Base-by-base conservation (phyloP, 345 rosid species). In the Rhodamnia argentea region DNA sequence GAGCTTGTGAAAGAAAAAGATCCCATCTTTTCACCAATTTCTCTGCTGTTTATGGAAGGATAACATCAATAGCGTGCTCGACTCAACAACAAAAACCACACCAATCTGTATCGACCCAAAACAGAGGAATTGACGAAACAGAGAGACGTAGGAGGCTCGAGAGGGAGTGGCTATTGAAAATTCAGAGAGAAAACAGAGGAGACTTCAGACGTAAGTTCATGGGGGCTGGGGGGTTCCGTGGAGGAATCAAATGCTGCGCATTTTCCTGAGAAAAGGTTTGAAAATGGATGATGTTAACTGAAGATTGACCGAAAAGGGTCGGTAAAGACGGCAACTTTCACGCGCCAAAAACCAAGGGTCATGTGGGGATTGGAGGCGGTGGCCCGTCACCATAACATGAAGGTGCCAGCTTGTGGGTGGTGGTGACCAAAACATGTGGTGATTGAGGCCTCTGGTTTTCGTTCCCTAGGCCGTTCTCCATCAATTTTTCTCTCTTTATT, bases 1-100 rank as follows among this genome's bases (percentile, higher is more conserved):
- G 86, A 78, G 76, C 56, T 84, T 62, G 88, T n/a, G 50, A 84
- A 78, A 51, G 86, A 84, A 55, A 70, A 83, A 10, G 86, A 87
- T 54, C 82, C 88, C 86, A 87, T 87, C 15, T 24, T 24, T 70
- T 70, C 44, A 32, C 78, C 44, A 70, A 70, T 64, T 64, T 32
- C 44, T 64, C 78, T 64, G 44, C 78, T 32, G 78, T 37, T 29
- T 64, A 32, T 8, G 78, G 44, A 64, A 8, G 44, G 78, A 64
- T 32, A 32, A 32, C 78, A 64, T 32, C 78, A 64, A 54, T 54
- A 20, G 24, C 57, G 7, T 54, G 10, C 57, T 54, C 57, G 18
- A 54, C 57, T 18, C 57, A 6, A 54, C 57, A 54, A 18, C 57
- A 54, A 7, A 54, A 18, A 54, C 24, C 57, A 54, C 57, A 54